Base-by-base conservation (phyloP, 805 yeast genomes). In the Kazachstania viticola region DNA sequence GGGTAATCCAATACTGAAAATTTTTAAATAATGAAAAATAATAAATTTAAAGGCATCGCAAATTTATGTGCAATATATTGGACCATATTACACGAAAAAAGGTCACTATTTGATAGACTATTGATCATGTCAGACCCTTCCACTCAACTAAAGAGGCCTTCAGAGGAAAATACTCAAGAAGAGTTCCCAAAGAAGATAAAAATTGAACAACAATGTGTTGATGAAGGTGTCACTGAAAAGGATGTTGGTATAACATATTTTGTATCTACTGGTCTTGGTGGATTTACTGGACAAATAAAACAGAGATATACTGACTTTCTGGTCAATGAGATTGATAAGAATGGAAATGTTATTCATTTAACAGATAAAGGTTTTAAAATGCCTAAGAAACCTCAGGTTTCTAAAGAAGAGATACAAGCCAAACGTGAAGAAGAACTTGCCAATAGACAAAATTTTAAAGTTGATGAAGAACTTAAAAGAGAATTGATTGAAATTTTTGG, bases 271-370 rank as follows among this genome's bases (percentile, higher is more conserved):
- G 65, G 61, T 4, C 45, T 63, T 17, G 55, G 64, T 8, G 94
- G 95, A 3, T 83, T 91, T 41, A 53, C 55, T 13, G 98, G 97
- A 3, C 66, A 69, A 11, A 64, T 91, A 45, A 91, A 91, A 55
- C 94, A 82, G 49, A 65, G 95, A 39, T 87, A 85, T 57, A 78
- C 94, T 9, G 99, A 91, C 53, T 91, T 91, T 53, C 67, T 83
- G 50, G 99, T 91, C 28, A 83, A 85, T 56, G 99, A 91, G 56
- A 79, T 91, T 35, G 79, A 67, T 38, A 44, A 58, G 19, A 59
- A 71, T 15, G 93, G 82, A 1, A 58, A 70, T 2, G 94, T 85
- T 2, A 69, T 87, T 9, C 87, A 77, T 52, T 63, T 91, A 39
- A 52, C 60, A 8, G 95, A 87, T 47, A 71, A 73, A 33, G 95